Evolutionary conservation across 306 rosid genomes (phyloP).

Genomic region (Canavalia gladiata): DNA sequence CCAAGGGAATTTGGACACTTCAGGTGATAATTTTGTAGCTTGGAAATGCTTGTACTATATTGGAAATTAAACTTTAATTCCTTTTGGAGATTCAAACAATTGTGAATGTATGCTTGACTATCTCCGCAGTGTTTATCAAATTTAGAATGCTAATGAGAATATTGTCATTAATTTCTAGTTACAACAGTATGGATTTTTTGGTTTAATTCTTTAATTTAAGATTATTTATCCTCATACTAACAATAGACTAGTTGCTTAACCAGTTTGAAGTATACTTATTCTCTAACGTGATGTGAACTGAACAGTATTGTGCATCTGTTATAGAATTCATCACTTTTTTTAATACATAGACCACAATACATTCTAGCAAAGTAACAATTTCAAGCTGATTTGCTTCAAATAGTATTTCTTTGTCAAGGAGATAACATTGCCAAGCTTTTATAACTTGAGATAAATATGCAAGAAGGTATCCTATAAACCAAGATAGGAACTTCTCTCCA

Average conservation of each 20-base stretch:
- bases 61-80: conserved; percentile 15
- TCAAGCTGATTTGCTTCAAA: conserved; percentile 17
- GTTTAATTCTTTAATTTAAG: neutral
- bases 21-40: conserved; percentile 67
- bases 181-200: neutral
- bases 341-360: neutral
- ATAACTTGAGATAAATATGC: conserved; percentile 19
- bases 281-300: conserved; percentile 7
- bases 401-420: conserved; percentile 1
- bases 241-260: conserved; percentile 8
- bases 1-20: conserved; percentile 98
- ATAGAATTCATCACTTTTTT: neutral
- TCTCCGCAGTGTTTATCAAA: neutral
- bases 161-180: conserved; percentile 24
- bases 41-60: neutral
- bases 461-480: conserved; percentile 20
- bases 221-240: neutral
- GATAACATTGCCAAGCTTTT: neutral
- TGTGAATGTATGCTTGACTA: conserved; percentile 33
- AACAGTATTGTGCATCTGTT: conserved; percentile 5
- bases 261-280: neutral
- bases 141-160: conserved; percentile 33
- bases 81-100: conserved; percentile 4
- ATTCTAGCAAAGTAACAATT: neutral
- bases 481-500: conserved; percentile 12